phyloP scores from a whole-genome alignment of 1,284 basidiomycete species.

The Rhodotorula sp. region DNA sequence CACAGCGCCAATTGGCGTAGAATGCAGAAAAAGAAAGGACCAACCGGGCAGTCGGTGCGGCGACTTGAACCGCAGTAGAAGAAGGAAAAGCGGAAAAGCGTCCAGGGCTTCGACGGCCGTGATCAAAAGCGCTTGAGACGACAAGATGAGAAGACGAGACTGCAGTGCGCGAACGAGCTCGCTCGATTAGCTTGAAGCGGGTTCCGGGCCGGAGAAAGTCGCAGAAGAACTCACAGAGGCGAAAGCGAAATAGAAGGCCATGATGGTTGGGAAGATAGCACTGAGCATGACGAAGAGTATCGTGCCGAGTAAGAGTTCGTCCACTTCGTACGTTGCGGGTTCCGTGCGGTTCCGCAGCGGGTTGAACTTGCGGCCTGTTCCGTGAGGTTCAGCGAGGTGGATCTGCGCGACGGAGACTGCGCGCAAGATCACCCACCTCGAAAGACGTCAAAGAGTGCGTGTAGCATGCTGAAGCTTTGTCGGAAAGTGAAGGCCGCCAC shows the following conservation, averaged over 20 bases:
- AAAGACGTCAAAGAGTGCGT: conserved; percentile 88
- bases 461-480: conserved; percentile 61
- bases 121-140: conserved; percentile 62
- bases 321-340: conserved; percentile 84
- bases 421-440: conserved; percentile 60
- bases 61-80: conserved; percentile 83
- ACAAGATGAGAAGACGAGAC: conserved; percentile 52
- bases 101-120: conserved; percentile 74
- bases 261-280: conserved; percentile 86
- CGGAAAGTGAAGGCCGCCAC: conserved; percentile 65
- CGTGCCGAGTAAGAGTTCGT: conserved; percentile 90
- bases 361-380: conserved; percentile 78
- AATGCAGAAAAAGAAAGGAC: conserved; percentile 5
- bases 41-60: conserved; percentile 75
- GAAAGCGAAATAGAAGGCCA: conserved; percentile 81
- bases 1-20: too few species aligned
- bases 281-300: conserved; percentile 88
- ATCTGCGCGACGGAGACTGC: too few species aligned
- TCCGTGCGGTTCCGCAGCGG: conserved; percentile 77
- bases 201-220: not conserved
- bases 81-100: conserved; percentile 83
- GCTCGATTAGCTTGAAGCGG: not conserved
- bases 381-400: not conserved
- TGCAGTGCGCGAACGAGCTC: not conserved
- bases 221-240: conserved; percentile 59